Conservation (phyloP, 2,329 filamentous ascomycete species). For the Colletotrichum liriopes region DNA sequence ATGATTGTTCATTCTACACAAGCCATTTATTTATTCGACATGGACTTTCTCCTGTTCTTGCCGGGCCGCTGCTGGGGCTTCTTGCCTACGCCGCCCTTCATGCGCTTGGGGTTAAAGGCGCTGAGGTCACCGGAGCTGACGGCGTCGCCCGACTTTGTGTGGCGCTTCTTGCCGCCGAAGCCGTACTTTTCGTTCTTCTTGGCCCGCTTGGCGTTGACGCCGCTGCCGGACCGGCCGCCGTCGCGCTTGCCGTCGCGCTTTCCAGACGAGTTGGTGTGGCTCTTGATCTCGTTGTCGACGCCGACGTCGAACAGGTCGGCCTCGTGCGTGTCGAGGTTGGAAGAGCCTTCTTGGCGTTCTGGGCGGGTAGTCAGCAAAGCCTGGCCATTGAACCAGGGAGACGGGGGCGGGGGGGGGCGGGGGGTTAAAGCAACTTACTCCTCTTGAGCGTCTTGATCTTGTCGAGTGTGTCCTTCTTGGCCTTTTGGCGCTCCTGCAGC, state of each 20-base stretch:
- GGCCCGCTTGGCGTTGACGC: constrained; percentile 79
- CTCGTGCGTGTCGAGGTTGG: constrained; percentile 78
- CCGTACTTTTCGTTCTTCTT: constrained; percentile 98
- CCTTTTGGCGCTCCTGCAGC: constrained; percentile 92
- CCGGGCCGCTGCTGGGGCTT: constrained; percentile 62
- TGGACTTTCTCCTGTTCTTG: constrained; percentile 67
- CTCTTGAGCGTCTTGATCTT: constrained; percentile 96
- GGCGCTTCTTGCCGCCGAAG: constrained; percentile 95
- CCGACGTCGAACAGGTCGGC: constrained; percentile 93
- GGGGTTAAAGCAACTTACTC: constrained; percentile 76
- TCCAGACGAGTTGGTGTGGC: constrained; percentile 62
- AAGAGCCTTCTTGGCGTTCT: constrained; percentile 86
- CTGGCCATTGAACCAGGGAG: neutral
- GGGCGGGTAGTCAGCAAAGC: constrained; percentile 22
- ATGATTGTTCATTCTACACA: neutral
- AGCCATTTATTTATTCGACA: constrained; percentile 47
- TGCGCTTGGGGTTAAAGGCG: constrained; percentile 85
- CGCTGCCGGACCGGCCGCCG: constrained; percentile 54
- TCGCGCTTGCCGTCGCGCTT: constrained; percentile 54
- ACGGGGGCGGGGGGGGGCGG: too few relatives aligned
- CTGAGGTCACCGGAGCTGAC: constrained; percentile 84
- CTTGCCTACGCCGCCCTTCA: constrained; percentile 74
- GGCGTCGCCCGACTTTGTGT: constrained; percentile 92
- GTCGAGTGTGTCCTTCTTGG: constrained; percentile 92
- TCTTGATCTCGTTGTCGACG: constrained; percentile 77